Conservation (phyloP, 1,139 yeast species). For the Candida tetrigidarum region DNA sequence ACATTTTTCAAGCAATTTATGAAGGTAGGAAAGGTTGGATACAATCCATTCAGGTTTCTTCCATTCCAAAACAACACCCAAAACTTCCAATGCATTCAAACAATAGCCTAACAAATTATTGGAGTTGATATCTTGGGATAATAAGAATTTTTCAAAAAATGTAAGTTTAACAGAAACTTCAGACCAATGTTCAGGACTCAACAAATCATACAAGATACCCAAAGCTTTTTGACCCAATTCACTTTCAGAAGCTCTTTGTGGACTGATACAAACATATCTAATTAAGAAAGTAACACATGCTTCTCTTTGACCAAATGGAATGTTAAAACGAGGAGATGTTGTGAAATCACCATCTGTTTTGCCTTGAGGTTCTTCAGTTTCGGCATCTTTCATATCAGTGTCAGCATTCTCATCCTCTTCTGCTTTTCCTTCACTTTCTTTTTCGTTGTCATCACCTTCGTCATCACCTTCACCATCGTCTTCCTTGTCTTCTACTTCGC, state of each 20-base stretch:
- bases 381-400: conserved; percentile 9
- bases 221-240: conserved; percentile 83
- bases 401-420: conserved; percentile 4
- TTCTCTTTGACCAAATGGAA: conserved; percentile 84
- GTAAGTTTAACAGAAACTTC: conserved; percentile 84
- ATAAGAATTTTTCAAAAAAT: conserved; percentile 84
- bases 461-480: conserved; percentile 7
- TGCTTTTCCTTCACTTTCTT: background rate
- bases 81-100: conserved; percentile 87
- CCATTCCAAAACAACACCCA: conserved; percentile 84
- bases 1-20: conserved; percentile 78
- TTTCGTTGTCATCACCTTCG: conserved; percentile 5
- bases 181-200: conserved; percentile 80
- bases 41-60: conserved; percentile 78
- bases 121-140: conserved; percentile 75
- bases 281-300: conserved; percentile 92
- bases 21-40: conserved; percentile 67
- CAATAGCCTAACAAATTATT: conserved; percentile 70
- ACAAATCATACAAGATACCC: conserved; percentile 70
- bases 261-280: conserved; percentile 85
- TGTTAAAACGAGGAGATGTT: conserved; percentile 51
- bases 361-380: conserved; percentile 9
- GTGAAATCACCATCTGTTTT: conserved; percentile 33
- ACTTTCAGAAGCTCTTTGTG: conserved; percentile 83
- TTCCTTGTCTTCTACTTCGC: conserved; percentile 4